Base-by-base conservation (phyloP, 1,284 basidiomycete genomes). In the Tilletia horrida region DNA sequence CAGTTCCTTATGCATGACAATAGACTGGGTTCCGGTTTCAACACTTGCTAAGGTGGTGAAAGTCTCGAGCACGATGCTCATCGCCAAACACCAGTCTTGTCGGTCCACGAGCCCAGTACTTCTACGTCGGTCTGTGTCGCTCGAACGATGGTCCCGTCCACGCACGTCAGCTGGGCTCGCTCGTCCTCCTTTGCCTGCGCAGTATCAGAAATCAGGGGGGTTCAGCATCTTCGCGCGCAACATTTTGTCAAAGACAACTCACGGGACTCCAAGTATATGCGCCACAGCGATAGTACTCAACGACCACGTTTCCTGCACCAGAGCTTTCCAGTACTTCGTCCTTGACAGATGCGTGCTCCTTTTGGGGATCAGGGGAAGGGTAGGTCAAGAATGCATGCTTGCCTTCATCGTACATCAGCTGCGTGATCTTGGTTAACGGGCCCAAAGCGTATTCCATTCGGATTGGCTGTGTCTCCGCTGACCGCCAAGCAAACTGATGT, bases 201-300 rank as follows among this genome's bases (percentile, higher is more conserved):
- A 25, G 45, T 48, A n/a, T n/a, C n/a, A n/a, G n/a, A n/a, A n/a
- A n/a, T n/a, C n/a, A n/a, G n/a, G n/a, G n/a, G n/a, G n/a, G n/a
- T n/a, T n/a, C n/a, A n/a, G n/a, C n/a, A n/a, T n/a, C n/a, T n/a
- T n/a, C n/a, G n/a, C n/a, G n/a, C n/a, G n/a, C n/a, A n/a, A n/a
- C n/a, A n/a, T n/a, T n/a, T n/a, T n/a, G n/a, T n/a, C 16, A 11
- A 55, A 14, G 31, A 31, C n/a, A 18, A 85, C 89, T 75, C 76
- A 90, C 90, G 25, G 92, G 91, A 52, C 84, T 84, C 93, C 93
- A 97, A 69, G 88, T 87, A 88, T 92, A 95, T 3, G 88, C 89
- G 4, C 85, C 85, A 71, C 89, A 91, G 25, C 93, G 86, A 67
- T 89, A 86, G 73, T 92, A 91, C 82, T 97, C 94, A 0, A 92